Evolutionary conservation across 116 monocot genomes (phyloP), one percentile per base, ranked within the genome.

Genomic region (Papilionanthe hybrid): DNA sequence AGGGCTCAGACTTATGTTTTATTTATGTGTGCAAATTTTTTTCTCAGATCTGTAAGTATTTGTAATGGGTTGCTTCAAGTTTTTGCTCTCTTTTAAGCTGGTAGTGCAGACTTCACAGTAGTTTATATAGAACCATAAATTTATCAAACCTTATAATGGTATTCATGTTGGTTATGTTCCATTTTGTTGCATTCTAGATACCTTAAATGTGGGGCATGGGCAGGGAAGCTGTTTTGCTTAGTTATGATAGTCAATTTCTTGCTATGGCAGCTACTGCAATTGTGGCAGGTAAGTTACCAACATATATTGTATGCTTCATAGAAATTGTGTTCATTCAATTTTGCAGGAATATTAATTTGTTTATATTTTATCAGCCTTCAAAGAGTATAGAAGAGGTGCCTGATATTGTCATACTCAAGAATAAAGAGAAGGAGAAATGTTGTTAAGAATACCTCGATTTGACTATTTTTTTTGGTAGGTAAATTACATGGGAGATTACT

Each of bases 161-260:
- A 73, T 73, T 73, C 43, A 73, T 45, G 19, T 75, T 48, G 5
- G 25, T 75, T 47, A 75, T 75, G 20, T 20, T 50, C 43, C 44
- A 44, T 73, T 49, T 50, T 73, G 42, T 50, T 74, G 0, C 25
- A 48, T 49, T 65, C 5, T 69, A 97, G 97, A 78, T 99, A 99
- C 77, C 90, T 95, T 18, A 86, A 45, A 55, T 99, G 99, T 42
- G 99, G 99, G 72, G 82, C 89, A 57, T 99, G 93, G 91, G 94
- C 98, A 37, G 94, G 98, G 49, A 98, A 98, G 79, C 83, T 98
- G 47, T 98, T 94, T 81, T 94, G 93, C 81, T 79, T 98, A 44
- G 86, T 94, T 78, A 93, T 98, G 98, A 87, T 98, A 43, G 57
- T 93, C 63, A 87, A 98, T 84, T 98, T 88, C 82, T 63, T 94